Base-by-base conservation (phyloP, 768 basidiomycete genomes). In the Pleurotus salmoneostramineus region DNA sequence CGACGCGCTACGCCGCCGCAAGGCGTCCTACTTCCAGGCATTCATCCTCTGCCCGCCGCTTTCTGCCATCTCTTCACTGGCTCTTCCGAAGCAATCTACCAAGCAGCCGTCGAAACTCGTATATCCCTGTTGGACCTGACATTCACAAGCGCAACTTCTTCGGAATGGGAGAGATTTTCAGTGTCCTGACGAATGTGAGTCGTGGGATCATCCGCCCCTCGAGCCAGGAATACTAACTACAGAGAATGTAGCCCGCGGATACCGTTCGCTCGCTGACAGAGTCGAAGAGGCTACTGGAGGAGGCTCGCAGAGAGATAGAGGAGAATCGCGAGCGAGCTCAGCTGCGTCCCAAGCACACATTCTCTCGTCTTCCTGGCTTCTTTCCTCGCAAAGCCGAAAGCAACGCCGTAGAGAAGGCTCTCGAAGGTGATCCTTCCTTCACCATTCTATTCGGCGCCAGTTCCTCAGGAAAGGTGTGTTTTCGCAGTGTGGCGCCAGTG, bases 361-460 rank as follows among this genome's bases (percentile, higher is more conserved):
- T 93, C 65, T 84, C 88, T 35, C 81, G 85, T 35, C 73, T 93
- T 21, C 90, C 91, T 6, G 82, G 84, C 2, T 92, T 92, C 71
- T 83, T 87, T 62, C 78, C 83, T 54, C 80, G 91, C 3, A 83
- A 80, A 45, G 78, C 81, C 12, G 91, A 94, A 69, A 71, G 83
- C 49, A 77, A 77, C 58, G 82, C 83, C 14, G 74, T 94, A 36
- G 85, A 88, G 65, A 81, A 84, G 56, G 77, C 79, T 2, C 69
- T 93, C 31, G 83, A 84, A 56, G 83, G 80, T 12, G 87, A 91
- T 35, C 89, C 91, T 4, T 83, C 88, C 1, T 93, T 93, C 65
- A 92, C 89, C 0, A 77, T 93, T 6, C 72, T 93, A 6, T 91
- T 90, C 58, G 91, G 91, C 3, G 88, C 89, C 33, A 89, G 88